Evolutionary conservation across 2,329 filamentous ascomycete species (phyloP), one percentile per base, ranked within the genome.

Genomic region (Monosporascus sp.): DNA sequence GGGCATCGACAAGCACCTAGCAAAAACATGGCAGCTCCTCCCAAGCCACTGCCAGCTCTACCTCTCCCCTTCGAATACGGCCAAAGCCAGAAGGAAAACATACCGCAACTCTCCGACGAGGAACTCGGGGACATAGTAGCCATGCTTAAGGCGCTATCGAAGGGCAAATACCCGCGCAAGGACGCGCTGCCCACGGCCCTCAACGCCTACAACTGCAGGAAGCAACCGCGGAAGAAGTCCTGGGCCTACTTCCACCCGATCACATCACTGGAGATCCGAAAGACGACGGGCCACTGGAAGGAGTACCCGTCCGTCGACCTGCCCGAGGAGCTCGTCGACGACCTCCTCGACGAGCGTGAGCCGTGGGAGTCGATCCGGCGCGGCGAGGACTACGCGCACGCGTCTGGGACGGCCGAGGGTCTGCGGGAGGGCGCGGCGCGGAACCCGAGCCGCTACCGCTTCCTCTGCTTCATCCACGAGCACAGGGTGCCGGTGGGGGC

Each of bases 381-480:
- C 26, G n/a, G n/a, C 3, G 3, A 19, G 16, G 43, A 9, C 40
- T 43, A 43, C 40, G 2, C 5, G 27, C 27, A 31, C 27, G 9
- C 9, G 11, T 11, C 11, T 5, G 31, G 11, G 9, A 34, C 31
- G 9, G 9, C 9, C 31, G 31, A 34, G 31, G 31, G 31, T 5
- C 9, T 34, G 31, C 11, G 31, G 31, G 3, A 34, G 31, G 31
- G 31, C 5, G 31, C 31, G 31, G 6, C 31, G 5, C 31, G 31
- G 31, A 34, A 34, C 9, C 31, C 31, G 31, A 34, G 31, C 31
- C 50, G 51, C 22, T 63, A 62, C 47, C 56, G 61, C 2, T 62
- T 62, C 43, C 4, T 63, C 8, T 62, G 61, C 41, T 64, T 62
- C 48, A 60, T 62, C 48, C 60, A 62, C 52, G 54, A 54, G 52